phyloP scores from a whole-genome alignment of 176 grass and related monocot species.

The Aegilops bicornis region DNA sequence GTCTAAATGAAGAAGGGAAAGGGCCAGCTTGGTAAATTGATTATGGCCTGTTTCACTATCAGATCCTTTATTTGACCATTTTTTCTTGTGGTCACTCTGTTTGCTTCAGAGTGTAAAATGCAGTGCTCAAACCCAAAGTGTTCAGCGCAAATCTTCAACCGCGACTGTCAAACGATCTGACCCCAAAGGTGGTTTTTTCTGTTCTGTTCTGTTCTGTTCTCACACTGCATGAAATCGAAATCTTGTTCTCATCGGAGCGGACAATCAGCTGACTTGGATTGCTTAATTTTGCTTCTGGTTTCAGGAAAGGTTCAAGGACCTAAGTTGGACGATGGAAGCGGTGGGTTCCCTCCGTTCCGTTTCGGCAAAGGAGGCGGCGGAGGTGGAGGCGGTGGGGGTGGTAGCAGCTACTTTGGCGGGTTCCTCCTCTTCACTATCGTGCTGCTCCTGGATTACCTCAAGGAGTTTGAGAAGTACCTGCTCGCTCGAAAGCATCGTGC shows the following conservation, averaged over 20 bases:
- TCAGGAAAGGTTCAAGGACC: conserved; percentile 44
- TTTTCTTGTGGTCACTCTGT: conserved; percentile 7
- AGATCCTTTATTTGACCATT: not conserved
- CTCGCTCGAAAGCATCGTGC: conserved; percentile 31
- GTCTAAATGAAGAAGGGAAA: not conserved
- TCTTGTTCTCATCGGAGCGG: not conserved
- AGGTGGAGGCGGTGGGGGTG: conserved; percentile 39
- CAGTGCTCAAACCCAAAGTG: conserved; percentile 52
- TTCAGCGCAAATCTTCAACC: conserved; percentile 52
- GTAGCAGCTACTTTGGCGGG: conserved; percentile 49
- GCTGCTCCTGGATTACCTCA: conserved; percentile 56
- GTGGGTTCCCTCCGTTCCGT: conserved; percentile 51
- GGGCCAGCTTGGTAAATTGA: not conserved
- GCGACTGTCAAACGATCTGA: conserved; percentile 48
- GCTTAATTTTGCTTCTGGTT: not conserved
- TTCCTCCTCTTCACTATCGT: conserved; percentile 54
- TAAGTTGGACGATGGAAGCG: conserved; percentile 49
- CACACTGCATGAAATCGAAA: not conserved
- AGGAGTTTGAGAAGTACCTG: conserved; percentile 48
- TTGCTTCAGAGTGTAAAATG: conserved; percentile 39
- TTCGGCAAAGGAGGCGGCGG: conserved; percentile 48
- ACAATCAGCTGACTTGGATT: not conserved
- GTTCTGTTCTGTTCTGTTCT: not conserved
- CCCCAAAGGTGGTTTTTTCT: conserved; percentile 34
- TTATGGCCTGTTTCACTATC: not conserved